phyloP scores from a whole-genome alignment of 2,329 filamentous ascomycete genomes.

The Phaeophleospora eucalypticola region DNA sequence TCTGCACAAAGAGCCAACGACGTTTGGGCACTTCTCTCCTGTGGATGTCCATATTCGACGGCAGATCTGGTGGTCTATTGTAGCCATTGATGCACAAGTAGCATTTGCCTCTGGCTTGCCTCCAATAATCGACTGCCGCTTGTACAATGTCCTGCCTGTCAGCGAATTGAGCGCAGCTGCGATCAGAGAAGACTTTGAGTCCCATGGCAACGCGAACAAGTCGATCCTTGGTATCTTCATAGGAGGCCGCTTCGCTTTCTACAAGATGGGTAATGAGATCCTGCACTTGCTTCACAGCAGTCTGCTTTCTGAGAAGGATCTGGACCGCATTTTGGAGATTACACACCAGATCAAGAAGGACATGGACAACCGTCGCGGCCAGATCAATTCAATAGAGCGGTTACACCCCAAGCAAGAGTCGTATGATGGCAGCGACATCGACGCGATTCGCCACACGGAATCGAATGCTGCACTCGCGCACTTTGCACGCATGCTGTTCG shows the following conservation, averaged over 20 bases:
- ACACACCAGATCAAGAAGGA: slow-evolving; percentile 16
- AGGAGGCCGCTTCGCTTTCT: slow-evolving; percentile 20
- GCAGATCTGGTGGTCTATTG: slow-evolving; percentile 48
- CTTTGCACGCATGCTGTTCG: slow-evolving; percentile 20
- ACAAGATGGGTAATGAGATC: slow-evolving; percentile 20
- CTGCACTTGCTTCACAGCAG: slow-evolving; percentile 20
- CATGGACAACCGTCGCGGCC: slow-evolving; percentile 16
- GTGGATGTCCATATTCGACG: slow-evolving; percentile 44
- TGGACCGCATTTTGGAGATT: slow-evolving; percentile 20
- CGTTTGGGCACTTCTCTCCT: slow-evolving; percentile 41
- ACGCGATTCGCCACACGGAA: slow-evolving; percentile 18
- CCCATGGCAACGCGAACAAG: slow-evolving; percentile 21
- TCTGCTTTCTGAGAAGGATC: slow-evolving; percentile 14
- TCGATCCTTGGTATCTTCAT: slow-evolving; percentile 22
- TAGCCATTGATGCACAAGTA: slow-evolving; percentile 48
- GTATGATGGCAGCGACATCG: slow-evolving; percentile 18
- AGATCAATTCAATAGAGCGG: slow-evolving; percentile 16
- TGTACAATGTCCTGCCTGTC: slow-evolving; percentile 45
- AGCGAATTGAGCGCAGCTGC: slow-evolving; percentile 31
- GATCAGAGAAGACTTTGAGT: slow-evolving; percentile 41
- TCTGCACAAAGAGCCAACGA: slow-evolving; percentile 46
- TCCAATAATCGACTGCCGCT: slow-evolving; percentile 42
- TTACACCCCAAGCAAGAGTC: slow-evolving; percentile 8
- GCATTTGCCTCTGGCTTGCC: slow-evolving; percentile 48
- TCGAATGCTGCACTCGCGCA: slow-evolving; percentile 19